Conservation (phyloP, 805 yeast species). For the Saccharomycopsis oosterbeekiorum region DNA sequence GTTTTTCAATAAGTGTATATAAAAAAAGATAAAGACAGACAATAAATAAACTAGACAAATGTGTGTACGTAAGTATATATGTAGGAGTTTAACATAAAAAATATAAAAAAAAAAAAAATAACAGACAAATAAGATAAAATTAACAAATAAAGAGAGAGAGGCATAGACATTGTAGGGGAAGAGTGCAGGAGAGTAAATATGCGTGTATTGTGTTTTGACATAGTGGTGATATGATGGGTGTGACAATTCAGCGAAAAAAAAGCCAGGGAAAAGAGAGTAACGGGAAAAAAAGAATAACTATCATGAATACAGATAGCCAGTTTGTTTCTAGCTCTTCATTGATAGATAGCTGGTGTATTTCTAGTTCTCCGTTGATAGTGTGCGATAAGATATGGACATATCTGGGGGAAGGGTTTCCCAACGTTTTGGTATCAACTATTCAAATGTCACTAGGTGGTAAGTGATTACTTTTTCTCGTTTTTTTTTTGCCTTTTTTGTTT, state of each 20-base stretch:
- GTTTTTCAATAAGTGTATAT: neutral
- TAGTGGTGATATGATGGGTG: neutral
- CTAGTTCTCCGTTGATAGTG: too few species aligned
- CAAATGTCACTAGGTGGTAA: neutral
- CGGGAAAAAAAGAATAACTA: neutral
- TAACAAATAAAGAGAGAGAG: neutral
- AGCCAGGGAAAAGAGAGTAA: neutral
- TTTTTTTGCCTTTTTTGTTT: too few species aligned
- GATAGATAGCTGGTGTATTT: too few species aligned
- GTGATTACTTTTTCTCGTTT: neutral
- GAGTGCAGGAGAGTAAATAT: neutral
- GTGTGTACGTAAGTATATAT: neutral
- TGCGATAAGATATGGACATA: too few species aligned
- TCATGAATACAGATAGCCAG: neutral
- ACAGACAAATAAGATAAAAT: neutral
- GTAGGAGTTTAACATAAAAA: neutral
- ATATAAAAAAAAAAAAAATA: neutral
- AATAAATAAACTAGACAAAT: conserved; percentile 1
- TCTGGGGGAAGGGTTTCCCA: too few species aligned
- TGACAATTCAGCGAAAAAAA: neutral
- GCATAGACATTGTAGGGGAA: neutral
- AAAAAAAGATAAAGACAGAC: neutral
- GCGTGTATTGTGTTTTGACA: neutral
- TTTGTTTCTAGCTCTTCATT: too few species aligned
- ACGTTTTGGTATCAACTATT: too few species aligned